Evolutionary conservation across 192 early-diverging fungal species (phyloP).

Genomic region (Obelidium mucronatum): DNA sequence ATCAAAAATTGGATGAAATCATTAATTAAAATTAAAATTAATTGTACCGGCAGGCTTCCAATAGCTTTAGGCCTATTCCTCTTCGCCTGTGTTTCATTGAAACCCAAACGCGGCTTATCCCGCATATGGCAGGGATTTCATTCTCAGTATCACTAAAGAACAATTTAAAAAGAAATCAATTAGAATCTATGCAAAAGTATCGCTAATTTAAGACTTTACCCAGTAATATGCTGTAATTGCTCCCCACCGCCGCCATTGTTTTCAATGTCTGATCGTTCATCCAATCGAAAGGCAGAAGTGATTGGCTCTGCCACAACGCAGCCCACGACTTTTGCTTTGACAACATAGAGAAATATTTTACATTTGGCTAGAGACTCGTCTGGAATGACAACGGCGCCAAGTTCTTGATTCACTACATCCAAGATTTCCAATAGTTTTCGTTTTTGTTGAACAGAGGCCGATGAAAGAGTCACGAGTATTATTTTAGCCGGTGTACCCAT

Average conservation of each 20-base stretch:
- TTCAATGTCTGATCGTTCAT: too few relatives aligned
- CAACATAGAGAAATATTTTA: constrained; percentile 33
- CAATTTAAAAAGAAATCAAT: background rate
- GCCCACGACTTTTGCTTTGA: constrained; percentile 35
- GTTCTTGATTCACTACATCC: constrained; percentile 30
- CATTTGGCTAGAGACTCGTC: background rate
- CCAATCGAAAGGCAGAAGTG: constrained; percentile 1
- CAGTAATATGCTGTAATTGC: background rate
- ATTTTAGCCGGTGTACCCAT: background rate
- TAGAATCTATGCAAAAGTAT: too few relatives aligned
- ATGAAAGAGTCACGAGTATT: constrained; percentile 10
- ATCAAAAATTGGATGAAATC: background rate
- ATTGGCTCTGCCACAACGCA: constrained; percentile 35
- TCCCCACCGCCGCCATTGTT: background rate
- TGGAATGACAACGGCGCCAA: constrained; percentile 32
- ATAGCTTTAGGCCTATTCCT: constrained; percentile 31
- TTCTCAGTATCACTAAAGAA: background rate
- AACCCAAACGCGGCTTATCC: constrained; percentile 45
- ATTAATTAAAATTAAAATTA: constrained; percentile 16
- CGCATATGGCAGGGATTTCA: constrained; percentile 25
- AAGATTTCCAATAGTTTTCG: constrained; percentile 33
- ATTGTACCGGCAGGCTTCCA: constrained; percentile 37
- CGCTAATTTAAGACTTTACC: too few relatives aligned
- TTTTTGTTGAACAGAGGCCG: background rate
- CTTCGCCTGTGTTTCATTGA: constrained; percentile 35